These are phyloP conservation scores for Exutisphaerella laricina DNA, from an alignment of 2,329 filamentous ascomycete genomes.

Conservation along the genomic window DNA sequence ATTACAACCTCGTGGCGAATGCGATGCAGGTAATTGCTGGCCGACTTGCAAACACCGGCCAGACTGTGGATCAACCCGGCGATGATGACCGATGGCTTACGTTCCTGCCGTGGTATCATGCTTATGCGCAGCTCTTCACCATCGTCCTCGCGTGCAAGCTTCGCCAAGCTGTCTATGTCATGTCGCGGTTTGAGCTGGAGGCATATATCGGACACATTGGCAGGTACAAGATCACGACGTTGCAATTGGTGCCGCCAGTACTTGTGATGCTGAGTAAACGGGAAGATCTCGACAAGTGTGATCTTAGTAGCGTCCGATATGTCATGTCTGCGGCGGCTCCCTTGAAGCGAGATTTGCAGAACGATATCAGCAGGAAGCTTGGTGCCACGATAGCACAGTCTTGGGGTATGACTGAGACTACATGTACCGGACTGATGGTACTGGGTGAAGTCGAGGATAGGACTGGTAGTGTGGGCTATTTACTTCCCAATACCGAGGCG, in stretches of 20 bases:
- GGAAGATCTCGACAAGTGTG: conserved; percentile 58
- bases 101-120: conserved; percentile 66
- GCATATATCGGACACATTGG: conserved; percentile 53
- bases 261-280: conserved; percentile 68
- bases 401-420: conserved; percentile 78
- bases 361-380: conserved; percentile 3
- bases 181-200: conserved; percentile 68
- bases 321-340: conserved; percentile 17
- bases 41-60: conserved; percentile 49
- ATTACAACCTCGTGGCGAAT: conserved; percentile 63
- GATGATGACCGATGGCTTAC: conserved; percentile 53
- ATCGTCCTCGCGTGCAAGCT: conserved; percentile 50
- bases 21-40: not conserved
- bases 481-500: conserved; percentile 63
- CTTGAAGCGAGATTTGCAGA: conserved; percentile 4
- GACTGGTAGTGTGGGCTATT: conserved; percentile 56
- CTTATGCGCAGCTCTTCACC: conserved; percentile 60
- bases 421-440: conserved; percentile 65
- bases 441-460: conserved; percentile 40
- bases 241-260: conserved; percentile 68
- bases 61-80: conserved; percentile 52
- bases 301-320: conserved; percentile 34
- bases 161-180: conserved; percentile 65
- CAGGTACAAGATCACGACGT: conserved; percentile 60
- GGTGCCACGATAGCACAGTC: conserved; percentile 33